These are phyloP conservation scores for Fusarium papillatum DNA, from an alignment of 2,329 filamentous ascomycete species.

Conservation along the genomic window DNA sequence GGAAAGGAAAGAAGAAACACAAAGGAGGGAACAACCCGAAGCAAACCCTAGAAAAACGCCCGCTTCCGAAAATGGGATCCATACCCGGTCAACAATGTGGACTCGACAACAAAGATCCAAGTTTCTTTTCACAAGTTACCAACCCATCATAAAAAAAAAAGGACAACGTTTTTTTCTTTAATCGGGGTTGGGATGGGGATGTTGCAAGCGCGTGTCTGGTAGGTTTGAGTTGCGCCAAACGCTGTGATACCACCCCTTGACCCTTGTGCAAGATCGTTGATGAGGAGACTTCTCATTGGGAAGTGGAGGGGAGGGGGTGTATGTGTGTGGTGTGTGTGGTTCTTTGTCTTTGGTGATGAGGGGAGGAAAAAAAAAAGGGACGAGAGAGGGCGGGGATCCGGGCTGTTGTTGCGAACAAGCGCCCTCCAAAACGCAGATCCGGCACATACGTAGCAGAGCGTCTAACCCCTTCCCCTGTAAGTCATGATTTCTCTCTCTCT, in stretches of 20 bases:
- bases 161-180: background rate
- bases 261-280: slow-evolving; percentile 16
- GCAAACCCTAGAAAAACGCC: background rate
- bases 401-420: background rate
- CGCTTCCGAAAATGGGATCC: background rate
- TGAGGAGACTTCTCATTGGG: slow-evolving; percentile 1
- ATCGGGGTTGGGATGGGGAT: background rate
- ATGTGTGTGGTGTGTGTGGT: background rate
- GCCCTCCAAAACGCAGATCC: slow-evolving; percentile 15
- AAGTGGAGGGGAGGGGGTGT: background rate
- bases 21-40: background rate
- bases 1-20: background rate
- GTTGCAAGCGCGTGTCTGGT: background rate
- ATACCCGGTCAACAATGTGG: background rate
- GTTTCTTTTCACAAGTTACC: background rate
- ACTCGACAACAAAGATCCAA: slow-evolving; percentile 5
- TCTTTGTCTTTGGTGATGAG: background rate
- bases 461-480: slow-evolving; percentile 15
- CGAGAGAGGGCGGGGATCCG: background rate
- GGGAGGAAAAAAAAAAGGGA: background rate
- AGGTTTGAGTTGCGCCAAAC: slow-evolving; percentile 8
- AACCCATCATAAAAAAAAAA: background rate
- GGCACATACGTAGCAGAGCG: slow-evolving; percentile 5
- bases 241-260: slow-evolving; percentile 15
- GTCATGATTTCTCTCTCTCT: background rate